phyloP scores from a whole-genome alignment of 805 yeast species.

The Ogataea thermomethanolica region DNA sequence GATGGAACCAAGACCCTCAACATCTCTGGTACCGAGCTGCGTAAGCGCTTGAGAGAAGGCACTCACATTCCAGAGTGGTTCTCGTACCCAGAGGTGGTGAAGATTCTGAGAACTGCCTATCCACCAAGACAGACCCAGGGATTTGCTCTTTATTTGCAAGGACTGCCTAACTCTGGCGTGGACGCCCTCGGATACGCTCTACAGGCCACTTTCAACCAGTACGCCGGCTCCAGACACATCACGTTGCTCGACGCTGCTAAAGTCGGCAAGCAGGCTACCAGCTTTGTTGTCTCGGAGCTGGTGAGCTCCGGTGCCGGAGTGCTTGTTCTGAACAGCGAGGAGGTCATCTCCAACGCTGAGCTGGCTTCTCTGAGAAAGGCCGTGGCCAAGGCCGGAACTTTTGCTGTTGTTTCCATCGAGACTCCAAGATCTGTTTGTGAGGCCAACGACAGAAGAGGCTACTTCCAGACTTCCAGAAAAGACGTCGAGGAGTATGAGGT shows the following conservation, averaged over 20 bases:
- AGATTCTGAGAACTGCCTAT: constrained; percentile 83
- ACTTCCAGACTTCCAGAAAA: constrained; percentile 42
- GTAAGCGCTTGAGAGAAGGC: constrained; percentile 83
- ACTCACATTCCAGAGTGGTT: constrained; percentile 94
- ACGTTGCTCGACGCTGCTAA: constrained; percentile 45
- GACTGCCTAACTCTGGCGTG: constrained; percentile 56
- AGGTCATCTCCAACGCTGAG: constrained; percentile 43
- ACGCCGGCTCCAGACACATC: constrained; percentile 78
- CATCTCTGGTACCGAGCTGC: constrained; percentile 86
- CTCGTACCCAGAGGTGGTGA: constrained; percentile 94
- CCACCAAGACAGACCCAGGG: constrained; percentile 93
- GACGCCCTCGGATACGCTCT: constrained; percentile 75
- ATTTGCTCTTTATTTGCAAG: constrained; percentile 68
- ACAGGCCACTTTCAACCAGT: constrained; percentile 87
- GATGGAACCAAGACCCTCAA: constrained; percentile 77
- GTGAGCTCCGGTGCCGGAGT: constrained; percentile 92
- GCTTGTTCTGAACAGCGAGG: constrained; percentile 52
- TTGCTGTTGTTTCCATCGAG: constrained; percentile 48
- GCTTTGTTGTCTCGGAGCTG: constrained; percentile 69
- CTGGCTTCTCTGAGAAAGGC: constrained; percentile 40
- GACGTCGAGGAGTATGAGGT: constrained; percentile 47
- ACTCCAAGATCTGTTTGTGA: constrained; percentile 46
- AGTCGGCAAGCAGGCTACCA: constrained; percentile 39
- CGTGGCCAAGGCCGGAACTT: constrained; percentile 48
- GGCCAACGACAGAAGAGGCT: constrained; percentile 48